phyloP scores from a whole-genome alignment of 1,284 basidiomycete species.

The Tilletiopsis washingtonensis region DNA sequence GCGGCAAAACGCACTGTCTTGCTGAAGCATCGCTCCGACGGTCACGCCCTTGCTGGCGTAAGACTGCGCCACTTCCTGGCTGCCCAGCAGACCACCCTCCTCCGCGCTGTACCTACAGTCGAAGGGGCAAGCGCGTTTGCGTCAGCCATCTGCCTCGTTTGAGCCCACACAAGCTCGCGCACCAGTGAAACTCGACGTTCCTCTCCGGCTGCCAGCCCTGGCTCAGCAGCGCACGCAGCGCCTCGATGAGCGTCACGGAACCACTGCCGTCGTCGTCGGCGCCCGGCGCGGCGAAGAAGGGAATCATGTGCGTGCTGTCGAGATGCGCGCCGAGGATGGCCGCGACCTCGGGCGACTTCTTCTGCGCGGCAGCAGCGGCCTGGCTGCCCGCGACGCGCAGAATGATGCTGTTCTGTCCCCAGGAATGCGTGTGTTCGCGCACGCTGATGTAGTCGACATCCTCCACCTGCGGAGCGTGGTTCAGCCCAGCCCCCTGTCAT shows the following conservation, averaged over 20 bases:
- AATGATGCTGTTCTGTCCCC: constrained; percentile 85
- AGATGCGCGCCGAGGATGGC: constrained; percentile 74
- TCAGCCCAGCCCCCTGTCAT: too few relatives aligned
- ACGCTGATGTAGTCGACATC: constrained; percentile 55
- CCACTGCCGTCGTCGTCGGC: constrained; percentile 83
- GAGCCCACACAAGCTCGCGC: too few relatives aligned
- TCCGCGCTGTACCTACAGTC: constrained; percentile 93
- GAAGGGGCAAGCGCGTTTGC: too few relatives aligned
- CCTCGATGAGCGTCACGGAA: constrained; percentile 81
- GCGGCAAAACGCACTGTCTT: constrained; percentile 27
- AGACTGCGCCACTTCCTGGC: constrained; percentile 74
- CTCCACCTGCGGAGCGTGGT: too few relatives aligned
- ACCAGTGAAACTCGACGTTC: constrained; percentile 86
- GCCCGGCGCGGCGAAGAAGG: constrained; percentile 37
- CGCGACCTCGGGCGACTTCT: constrained; percentile 13
- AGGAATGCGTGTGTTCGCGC: constrained; percentile 74
- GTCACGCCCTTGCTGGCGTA: constrained; percentile 62
- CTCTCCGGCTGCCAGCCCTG: constrained; percentile 64
- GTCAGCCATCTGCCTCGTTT: too few relatives aligned
- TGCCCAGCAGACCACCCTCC: constrained; percentile 86
- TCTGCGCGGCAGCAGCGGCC: constrained; percentile 20
- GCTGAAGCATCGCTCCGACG: constrained; percentile 69
- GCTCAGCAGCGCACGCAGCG: constrained; percentile 73
- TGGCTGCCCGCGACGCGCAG: constrained; percentile 28
- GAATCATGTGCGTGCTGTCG: constrained; percentile 56